A percentile compares a stretch with the other conserved stretches of the same genome.
Conservation (phyloP, 108 stramenopile species). For the Asterionellopsis glacialis region DNA sequence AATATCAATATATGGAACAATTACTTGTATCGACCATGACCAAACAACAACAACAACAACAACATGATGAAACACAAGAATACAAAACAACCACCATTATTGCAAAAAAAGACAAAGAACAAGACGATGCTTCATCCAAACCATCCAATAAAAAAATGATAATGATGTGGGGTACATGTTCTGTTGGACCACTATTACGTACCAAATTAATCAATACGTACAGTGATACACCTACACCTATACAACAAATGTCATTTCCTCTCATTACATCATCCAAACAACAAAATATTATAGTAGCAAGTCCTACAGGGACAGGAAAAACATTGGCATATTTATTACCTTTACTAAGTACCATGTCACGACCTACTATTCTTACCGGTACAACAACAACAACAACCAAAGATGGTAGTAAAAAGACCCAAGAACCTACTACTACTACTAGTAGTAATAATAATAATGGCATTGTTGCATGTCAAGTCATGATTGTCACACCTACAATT, state of each 20-base stretch:
- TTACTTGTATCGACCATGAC: too few relatives aligned
- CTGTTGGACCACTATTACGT: slow-evolving; percentile 55
- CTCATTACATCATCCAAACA: slow-evolving; percentile 22
- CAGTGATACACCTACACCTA: slow-evolving; percentile 43
- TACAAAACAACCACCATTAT: slow-evolving; percentile 4
- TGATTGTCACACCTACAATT: slow-evolving; percentile 68
- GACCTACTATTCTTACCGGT: too few relatives aligned
- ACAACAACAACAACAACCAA: slow-evolving; percentile 6
- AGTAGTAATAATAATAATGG: too few relatives aligned
- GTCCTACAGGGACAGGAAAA: slow-evolving; percentile 73
- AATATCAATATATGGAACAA: not conserved
- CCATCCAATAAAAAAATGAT: not conserved
- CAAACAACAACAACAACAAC: not conserved
- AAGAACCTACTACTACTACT: too few relatives aligned
- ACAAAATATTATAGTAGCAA: slow-evolving; percentile 59
- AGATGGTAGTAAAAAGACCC: slow-evolving; percentile 11
- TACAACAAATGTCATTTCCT: slow-evolving; percentile 47
- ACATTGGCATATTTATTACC: slow-evolving; percentile 68
- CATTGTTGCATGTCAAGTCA: slow-evolving; percentile 11
- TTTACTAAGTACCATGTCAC: slow-evolving; percentile 33
- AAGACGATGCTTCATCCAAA: slow-evolving; percentile 1
- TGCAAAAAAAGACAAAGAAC: slow-evolving; percentile 1
- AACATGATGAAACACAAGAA: not conserved
- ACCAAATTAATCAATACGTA: slow-evolving; percentile 22
- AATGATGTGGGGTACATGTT: slow-evolving; percentile 52